phyloP scores from a whole-genome alignment of 2,329 filamentous ascomycete genomes.

The Talaromyces sp. region DNA sequence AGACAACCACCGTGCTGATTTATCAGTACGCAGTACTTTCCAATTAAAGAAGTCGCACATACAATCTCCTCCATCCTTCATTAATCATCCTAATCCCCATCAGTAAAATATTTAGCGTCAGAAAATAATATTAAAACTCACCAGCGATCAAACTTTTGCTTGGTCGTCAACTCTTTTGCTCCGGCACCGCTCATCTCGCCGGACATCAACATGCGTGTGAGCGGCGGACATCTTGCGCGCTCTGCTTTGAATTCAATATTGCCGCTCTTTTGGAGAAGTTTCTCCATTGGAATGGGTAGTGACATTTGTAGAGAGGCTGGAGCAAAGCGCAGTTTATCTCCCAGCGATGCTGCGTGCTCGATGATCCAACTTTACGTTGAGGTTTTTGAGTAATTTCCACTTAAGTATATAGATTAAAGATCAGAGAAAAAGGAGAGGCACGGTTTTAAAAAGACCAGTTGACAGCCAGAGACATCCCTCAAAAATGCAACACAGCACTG shows the following conservation, averaged over 20 bases:
- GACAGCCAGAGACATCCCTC: neutral
- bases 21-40: neutral
- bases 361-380: too few species aligned
- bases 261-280: constrained; percentile 14
- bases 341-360: neutral
- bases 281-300: constrained; percentile 13
- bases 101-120: constrained; percentile 5
- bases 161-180: constrained; percentile 61
- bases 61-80: constrained; percentile 77
- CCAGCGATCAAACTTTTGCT: constrained; percentile 73
- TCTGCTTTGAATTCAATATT: constrained; percentile 38
- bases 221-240: constrained; percentile 73
- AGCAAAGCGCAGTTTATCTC: neutral
- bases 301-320: neutral
- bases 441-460: neutral
- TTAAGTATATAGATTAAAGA: too few species aligned
- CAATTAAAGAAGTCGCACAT: constrained; percentile 32
- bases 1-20: constrained; percentile 67
- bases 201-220: constrained; percentile 76
- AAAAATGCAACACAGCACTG: neutral
- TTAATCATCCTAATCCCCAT: constrained; percentile 64
- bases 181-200: constrained; percentile 74
- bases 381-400: too few species aligned
- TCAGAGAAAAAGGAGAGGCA: neutral
- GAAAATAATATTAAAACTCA: constrained; percentile 11